Base-by-base conservation (phyloP, 768 basidiomycete genomes). In the Ramaria sp. region DNA sequence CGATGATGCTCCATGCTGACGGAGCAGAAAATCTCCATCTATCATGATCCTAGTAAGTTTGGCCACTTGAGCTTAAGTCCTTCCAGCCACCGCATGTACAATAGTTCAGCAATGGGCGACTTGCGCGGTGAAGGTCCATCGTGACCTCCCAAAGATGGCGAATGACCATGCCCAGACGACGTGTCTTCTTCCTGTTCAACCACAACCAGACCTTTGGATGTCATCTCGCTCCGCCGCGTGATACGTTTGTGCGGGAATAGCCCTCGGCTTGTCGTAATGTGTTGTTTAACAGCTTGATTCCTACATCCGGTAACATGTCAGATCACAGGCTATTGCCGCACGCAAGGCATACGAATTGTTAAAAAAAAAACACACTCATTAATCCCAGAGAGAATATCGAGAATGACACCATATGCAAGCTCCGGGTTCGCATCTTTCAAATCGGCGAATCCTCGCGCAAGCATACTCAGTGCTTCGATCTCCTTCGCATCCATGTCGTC, bases 51-150 rank as follows among this genome's bases (percentile, higher is more conserved):
- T 15, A 61, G 52, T 39, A 63, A 53, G 47, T 59, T 58, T 22
- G 89, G 89, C 92, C 92, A 94, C 66, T 90, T 93, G 63, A 93
- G 72, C 68, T 81, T 85, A 51, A 96, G 70, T 3, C 93, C 93
- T 63, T 96, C 89, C 24, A 97, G 72, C 94, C 95, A 98, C 48
- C 95, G 82, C 78, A 94, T 84, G 66, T 97, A 98, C n/a, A 98
- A 72, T 59, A 98, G 76, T 66, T 98, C 95, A 20, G 92, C 88
- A 27, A 98, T 92, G 5, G 94, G 92, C 53, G 90, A 93, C 66
- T 83, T 86, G 58, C 80, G 77, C 52, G 73, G 66, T 12, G 73
- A 24, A 63, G 63, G 22, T 25, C n/a, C 41, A 28, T 52, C 38
- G 38, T 20, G 42, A 28, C 37, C 25, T n/a, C 42, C 30, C 25